These are phyloP conservation scores for Pilatotrama ljubarskyi DNA, from an alignment of 768 basidiomycete genomes.

Conservation along the genomic window DNA sequence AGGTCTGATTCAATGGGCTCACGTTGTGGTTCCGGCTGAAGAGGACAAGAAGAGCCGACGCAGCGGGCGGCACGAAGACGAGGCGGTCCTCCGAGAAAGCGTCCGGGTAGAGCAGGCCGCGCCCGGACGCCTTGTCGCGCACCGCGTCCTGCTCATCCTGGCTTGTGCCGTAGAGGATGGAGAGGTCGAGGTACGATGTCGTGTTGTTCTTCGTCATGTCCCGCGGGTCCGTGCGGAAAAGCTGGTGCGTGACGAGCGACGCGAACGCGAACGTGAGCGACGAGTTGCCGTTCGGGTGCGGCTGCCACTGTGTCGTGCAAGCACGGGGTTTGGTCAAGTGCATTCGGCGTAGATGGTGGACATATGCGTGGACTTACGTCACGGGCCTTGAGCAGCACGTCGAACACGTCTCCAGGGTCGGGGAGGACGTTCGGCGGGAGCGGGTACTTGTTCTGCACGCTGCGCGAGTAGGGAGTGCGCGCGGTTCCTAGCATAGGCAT, in stretches of 20 bases:
- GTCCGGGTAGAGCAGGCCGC: conserved; percentile 55
- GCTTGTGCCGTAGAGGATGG: conserved; percentile 55
- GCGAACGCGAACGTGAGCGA: conserved; percentile 32
- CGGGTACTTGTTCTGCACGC: conserved; percentile 46
- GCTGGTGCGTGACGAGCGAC: conserved; percentile 29
- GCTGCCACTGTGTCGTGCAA: conserved; percentile 17
- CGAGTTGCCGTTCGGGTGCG: conserved; percentile 37
- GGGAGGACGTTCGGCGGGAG: conserved; percentile 47
- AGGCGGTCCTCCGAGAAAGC: conserved; percentile 54
- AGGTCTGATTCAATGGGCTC: not conserved
- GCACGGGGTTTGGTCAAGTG: not conserved
- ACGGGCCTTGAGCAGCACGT: conserved; percentile 37
- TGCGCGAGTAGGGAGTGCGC: conserved; percentile 53
- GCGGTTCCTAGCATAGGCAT: conserved; percentile 50
- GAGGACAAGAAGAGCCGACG: conserved; percentile 53
- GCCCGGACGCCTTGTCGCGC: conserved; percentile 46
- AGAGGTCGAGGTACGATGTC: conserved; percentile 57
- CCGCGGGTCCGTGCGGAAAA: conserved; percentile 47
- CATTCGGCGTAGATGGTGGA: not conserved
- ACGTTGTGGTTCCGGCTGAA: conserved; percentile 64
- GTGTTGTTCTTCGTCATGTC: conserved; percentile 52
- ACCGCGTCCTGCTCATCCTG: conserved; percentile 40
- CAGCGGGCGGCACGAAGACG: conserved; percentile 52
- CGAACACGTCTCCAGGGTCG: conserved; percentile 44
- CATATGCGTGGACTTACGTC: conserved; percentile 13